Percentiles rank a stretch among this genome's conserved stretches.
Conservation (phyloP, 2,329 filamentous ascomycete species). For the Aspergillus tubingensis region DNA sequence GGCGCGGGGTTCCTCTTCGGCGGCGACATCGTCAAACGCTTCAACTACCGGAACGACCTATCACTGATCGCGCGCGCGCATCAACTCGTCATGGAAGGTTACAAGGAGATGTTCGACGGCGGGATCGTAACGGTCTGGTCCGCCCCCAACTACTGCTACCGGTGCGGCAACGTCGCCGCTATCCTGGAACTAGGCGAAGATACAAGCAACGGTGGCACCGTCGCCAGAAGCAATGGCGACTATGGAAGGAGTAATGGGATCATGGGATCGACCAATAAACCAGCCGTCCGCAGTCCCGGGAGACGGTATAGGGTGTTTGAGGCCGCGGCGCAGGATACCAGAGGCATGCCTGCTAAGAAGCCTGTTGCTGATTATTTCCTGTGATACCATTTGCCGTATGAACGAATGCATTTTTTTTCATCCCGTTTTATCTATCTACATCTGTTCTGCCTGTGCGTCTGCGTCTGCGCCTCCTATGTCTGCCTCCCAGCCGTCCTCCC, state of each 20-base stretch:
- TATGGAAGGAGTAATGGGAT: constrained; percentile 48
- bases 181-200: constrained; percentile 93
- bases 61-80: constrained; percentile 91
- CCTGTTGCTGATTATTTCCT: constrained; percentile 97
- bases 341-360: constrained; percentile 99
- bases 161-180: constrained; percentile 92
- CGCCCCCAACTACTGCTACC: constrained; percentile 94
- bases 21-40: constrained; percentile 90
- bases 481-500: background rate
- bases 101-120: constrained; percentile 98
- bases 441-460: background rate
- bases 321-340: constrained; percentile 89
- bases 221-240: constrained; percentile 62
- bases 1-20: constrained; percentile 96
- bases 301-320: constrained; percentile 93
- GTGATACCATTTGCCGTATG: constrained; percentile 16
- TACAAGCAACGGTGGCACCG: constrained; percentile 69
- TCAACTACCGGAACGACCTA: constrained; percentile 92
- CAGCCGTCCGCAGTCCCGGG: constrained; percentile 69
- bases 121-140: constrained; percentile 99
- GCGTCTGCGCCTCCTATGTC: background rate
- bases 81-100: constrained; percentile 98
- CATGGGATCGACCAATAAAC: constrained; percentile 50
- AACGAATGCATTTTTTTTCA: background rate
- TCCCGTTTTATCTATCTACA: background rate